phyloP scores from a whole-genome alignment of 2,329 filamentous ascomycete genomes.

The Leptographium lundbergii region DNA sequence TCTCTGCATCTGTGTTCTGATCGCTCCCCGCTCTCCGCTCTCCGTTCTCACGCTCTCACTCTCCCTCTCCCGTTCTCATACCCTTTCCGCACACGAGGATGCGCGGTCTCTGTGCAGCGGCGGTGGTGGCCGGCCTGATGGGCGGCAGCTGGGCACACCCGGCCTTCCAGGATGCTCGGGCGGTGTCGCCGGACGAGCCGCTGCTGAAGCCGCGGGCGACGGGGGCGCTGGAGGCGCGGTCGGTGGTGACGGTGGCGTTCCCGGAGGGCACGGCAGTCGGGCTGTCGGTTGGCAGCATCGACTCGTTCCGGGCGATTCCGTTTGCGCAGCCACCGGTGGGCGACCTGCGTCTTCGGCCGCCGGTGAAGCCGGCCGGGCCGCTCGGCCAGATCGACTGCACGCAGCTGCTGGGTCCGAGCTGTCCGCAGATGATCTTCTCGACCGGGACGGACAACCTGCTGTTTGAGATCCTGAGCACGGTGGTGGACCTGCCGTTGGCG shows the following conservation, averaged over 20 bases:
- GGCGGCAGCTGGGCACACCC: background rate
- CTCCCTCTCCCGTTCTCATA: no score
- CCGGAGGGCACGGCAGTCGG: conserved; percentile 7
- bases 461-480: conserved; percentile 30
- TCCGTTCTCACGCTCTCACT: no score
- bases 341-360: conserved; percentile 54
- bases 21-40: no score
- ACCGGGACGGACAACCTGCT: conserved; percentile 31
- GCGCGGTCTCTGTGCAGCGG: background rate
- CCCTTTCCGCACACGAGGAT: no score
- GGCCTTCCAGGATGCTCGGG: background rate
- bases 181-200: background rate
- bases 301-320: conserved; percentile 63
- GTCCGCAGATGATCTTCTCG: conserved; percentile 59
- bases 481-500: conserved; percentile 43
- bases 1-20: no score
- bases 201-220: background rate
- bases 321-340: conserved; percentile 60
- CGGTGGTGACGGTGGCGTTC: conserved; percentile 3
- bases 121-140: background rate
- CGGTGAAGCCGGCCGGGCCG: conserved; percentile 41
- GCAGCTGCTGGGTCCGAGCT: conserved; percentile 39
- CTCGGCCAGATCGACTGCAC: conserved; percentile 52
- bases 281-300: conserved; percentile 28
- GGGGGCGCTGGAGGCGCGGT: conserved; percentile 1